Base-by-base conservation (phyloP, 495 filamentous ascomycete genomes). In the Aspergillus asperescens region DNA sequence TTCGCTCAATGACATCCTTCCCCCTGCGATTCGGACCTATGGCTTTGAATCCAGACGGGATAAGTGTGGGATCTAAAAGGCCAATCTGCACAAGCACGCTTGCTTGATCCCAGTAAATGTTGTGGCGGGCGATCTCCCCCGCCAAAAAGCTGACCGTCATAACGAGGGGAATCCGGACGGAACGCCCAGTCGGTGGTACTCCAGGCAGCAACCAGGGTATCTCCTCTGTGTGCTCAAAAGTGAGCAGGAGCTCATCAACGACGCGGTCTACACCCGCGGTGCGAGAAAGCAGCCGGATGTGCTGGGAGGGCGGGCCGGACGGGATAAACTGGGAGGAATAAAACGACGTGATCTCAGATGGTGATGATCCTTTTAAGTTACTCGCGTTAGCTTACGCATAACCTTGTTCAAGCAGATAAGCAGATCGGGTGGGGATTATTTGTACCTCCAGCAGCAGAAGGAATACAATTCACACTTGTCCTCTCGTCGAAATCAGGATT, bases 21-120 rank as follows among this genome's bases (percentile, higher is more conserved):
- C 60, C 56, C 4, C 15, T 47, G 7, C 50, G 50, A 20, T 60
- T 74, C 5, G 55, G 60, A 20, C 70, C 69, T 55, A 64, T 70
- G 32, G 68, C 59, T 8, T 37, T 45, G 16, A 65, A 68, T 8
- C 67, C 71, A 12, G 63, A 61, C 1, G 77, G 71, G 46, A 82
- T 66, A 29, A 77, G 59, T 61, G 62, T 79, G 59, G 56, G 80
- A 77, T 88, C 81, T 46, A 95, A 62, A 39, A 93, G 59, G 2
- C 88, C 88, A 2, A 88, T 67, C 67, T 95, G 89, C 31, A 84
- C 75, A 4, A 95, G 70, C 10, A 91, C 85, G 27, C 78, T 82
- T 2, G 85, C 88, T 66, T 94, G 89, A 62, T 94, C 90, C 89
- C 89, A 95, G 50, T 86, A 84, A 19, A 93, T 79, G 54, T 86